A percentile compares a stretch with the other conserved stretches of the same genome.
Evolutionary conservation across 225 moss, liverwort and hornwort species (phyloP).

Genomic region (Pseudoscleropodium purum): DNA sequence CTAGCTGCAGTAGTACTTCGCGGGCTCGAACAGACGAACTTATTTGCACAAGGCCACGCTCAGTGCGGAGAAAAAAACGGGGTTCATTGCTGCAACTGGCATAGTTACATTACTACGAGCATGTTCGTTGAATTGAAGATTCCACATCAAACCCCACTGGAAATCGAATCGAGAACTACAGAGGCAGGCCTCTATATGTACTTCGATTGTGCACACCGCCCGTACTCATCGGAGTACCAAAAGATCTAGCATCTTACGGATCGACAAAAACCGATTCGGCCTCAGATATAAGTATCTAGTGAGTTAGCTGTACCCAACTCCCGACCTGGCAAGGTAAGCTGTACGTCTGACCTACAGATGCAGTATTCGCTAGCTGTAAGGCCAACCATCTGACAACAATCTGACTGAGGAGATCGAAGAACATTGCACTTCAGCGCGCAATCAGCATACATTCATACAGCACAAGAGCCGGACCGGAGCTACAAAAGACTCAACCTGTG

Average conservation of each 20-base stretch:
- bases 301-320: background rate
- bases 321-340: background rate
- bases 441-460: background rate
- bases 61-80: no score
- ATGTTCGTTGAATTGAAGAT: background rate
- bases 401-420: background rate
- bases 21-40: background rate
- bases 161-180: background rate
- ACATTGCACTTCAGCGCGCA: background rate
- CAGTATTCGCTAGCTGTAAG: background rate
- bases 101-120: background rate
- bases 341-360: no score
- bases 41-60: background rate
- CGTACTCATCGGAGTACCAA: background rate
- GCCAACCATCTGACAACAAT: background rate
- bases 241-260: background rate
- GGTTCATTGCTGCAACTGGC: background rate
- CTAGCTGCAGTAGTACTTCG: background rate
- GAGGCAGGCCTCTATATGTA: background rate
- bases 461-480: no score
- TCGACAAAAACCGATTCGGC: no score
- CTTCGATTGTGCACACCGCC: background rate
- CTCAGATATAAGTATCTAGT: background rate
- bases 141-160: no score
- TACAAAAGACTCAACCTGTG: background rate